phyloP scores from a whole-genome alignment of 176 grass and related monocot species.

The Pontederia paniculata region DNA sequence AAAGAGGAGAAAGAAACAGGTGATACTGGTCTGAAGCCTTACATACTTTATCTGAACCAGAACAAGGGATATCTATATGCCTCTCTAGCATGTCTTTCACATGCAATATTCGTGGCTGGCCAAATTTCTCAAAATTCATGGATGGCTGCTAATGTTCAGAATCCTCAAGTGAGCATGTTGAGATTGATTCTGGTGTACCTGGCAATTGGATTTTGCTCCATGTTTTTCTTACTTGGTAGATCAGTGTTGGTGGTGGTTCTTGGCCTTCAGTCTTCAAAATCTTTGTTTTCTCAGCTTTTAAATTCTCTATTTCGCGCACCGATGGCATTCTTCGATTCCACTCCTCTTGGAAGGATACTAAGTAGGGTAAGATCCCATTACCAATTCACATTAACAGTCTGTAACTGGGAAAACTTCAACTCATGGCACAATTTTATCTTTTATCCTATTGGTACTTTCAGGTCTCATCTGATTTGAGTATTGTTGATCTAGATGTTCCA shows the following conservation, averaged over 20 bases:
- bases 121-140: constrained; percentile 96
- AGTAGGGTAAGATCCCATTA: constrained; percentile 57
- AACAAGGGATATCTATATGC: constrained; percentile 68
- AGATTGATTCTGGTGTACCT: constrained; percentile 76
- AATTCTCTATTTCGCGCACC: constrained; percentile 67
- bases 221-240: constrained; percentile 64
- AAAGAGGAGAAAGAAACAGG: constrained; percentile 82
- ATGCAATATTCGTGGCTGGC: constrained; percentile 49
- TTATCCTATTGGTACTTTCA: constrained; percentile 27
- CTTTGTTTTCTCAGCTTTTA: constrained; percentile 71
- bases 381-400: constrained; percentile 5
- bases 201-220: constrained; percentile 40
- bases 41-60: constrained; percentile 60
- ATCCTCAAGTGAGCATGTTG: constrained; percentile 47
- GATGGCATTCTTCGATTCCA: constrained; percentile 89
- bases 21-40: constrained; percentile 67
- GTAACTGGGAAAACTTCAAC: not conserved
- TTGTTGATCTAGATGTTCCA: constrained; percentile 85
- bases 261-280: constrained; percentile 72
- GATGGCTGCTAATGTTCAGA: constrained; percentile 86
- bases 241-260: constrained; percentile 39
- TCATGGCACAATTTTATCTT: not conserved
- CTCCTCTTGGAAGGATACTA: constrained; percentile 82
- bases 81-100: constrained; percentile 33
- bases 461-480: constrained; percentile 82